Percentiles rank a stretch among this genome's conserved stretches.
Evolutionary conservation across 768 basidiomycete species (phyloP).

Genomic region (Russula griseocarnosa): DNA sequence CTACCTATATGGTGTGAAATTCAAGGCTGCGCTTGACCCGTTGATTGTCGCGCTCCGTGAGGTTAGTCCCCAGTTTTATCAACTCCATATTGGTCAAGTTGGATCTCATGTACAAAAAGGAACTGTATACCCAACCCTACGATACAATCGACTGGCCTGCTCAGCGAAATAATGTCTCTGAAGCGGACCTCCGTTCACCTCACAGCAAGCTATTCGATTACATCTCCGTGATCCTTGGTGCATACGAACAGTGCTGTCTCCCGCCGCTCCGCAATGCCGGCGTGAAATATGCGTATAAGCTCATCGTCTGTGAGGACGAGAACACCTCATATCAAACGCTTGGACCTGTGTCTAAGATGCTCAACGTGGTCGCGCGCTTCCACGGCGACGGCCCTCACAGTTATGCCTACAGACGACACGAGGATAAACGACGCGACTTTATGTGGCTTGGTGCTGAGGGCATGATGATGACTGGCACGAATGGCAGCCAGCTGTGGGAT

Average conservation of each 20-base stretch:
- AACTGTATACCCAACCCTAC: conserved; percentile 82
- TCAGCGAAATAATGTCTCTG: conserved; percentile 79
- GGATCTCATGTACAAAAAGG: conserved; percentile 41
- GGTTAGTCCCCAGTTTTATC: conserved; percentile 38
- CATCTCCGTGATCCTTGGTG: conserved; percentile 55
- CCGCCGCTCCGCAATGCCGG: conserved; percentile 70
- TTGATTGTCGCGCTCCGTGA: conserved; percentile 72
- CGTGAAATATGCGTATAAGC: conserved; percentile 63
- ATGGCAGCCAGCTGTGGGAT: conserved; percentile 95
- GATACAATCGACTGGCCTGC: conserved; percentile 83
- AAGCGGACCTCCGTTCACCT: conserved; percentile 79
- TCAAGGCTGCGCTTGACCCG: conserved; percentile 65
- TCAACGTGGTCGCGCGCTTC: conserved; percentile 82
- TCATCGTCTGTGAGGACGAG: conserved; percentile 87
- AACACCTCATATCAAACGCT: conserved; percentile 89
- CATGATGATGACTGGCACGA: conserved; percentile 94
- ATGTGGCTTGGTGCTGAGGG: conserved; percentile 90
- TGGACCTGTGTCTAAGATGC: conserved; percentile 93
- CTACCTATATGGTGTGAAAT: conserved; percentile 70
- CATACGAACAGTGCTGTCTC: conserved; percentile 70
- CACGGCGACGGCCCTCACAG: conserved; percentile 74
- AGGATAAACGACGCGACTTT: conserved; percentile 78
- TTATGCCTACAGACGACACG: conserved; percentile 72
- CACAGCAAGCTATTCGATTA: conserved; percentile 70
- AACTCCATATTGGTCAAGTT: conserved; percentile 2